Base-by-base conservation (phyloP, 352 stramenopile genomes). In the Globisporangium mamillatum region DNA sequence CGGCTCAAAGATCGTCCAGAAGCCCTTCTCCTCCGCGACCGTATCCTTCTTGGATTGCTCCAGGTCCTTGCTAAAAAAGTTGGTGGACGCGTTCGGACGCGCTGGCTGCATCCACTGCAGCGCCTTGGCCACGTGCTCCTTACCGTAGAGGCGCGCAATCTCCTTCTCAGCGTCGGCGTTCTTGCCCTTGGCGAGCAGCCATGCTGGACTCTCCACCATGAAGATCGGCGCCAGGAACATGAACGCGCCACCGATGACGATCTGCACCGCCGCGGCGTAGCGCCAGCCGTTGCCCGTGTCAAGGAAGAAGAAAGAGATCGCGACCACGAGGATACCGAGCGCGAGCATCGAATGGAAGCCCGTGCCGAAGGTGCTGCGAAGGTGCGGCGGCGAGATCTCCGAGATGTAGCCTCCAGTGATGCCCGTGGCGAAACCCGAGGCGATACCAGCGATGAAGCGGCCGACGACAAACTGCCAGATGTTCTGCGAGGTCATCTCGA, bases 261-360 rank as follows among this genome's bases (percentile, higher is more conserved):
- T 78, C 24, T 80, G 80, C 36, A 92, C 84, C 7, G 48, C 83
- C 55, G 78, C 83, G 65, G 86, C 84, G 67, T 84, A 80, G 9
- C 84, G 80, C 81, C 81, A 92, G 32, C 79, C 81, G 27, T 70
- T 74, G 20, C 74, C 56, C 20, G 81, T 81, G 71, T 86, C 74
- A 48, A 75, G 69, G 70, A 84, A 88, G 65, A 85, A 91, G 70
- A 89, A 81, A 9, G 77, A 77, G 2, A 66, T 76, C 4, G 68
- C 73, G n/a, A 84, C 80, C 36, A 81, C 64, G 29, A 88, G 63
- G 29, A 82, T 75, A 27, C 80, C 80, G 36, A 78, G 63, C 0
- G 80, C 81, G 41, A 84, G 76, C 9, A 65, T 67, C 46, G 57
- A 72, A 60, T 86, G 77, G 4, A 81, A 67, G 36, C 75, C 70